A percentile compares a stretch with the other conserved stretches of the same genome.
Conservation (phyloP, 106 monocot genomes). For the Posidonia australis region DNA sequence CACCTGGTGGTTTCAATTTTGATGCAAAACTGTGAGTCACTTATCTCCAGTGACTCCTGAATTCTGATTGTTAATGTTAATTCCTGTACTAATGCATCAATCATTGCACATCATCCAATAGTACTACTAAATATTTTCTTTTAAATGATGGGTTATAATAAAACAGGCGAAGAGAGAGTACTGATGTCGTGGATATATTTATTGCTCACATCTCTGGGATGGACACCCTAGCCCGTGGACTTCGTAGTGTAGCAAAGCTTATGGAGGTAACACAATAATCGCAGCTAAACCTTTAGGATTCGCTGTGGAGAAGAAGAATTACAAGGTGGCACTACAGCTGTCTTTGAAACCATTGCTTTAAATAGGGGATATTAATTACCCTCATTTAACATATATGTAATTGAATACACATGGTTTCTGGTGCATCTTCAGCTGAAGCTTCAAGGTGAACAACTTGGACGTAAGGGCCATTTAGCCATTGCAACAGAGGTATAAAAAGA, state of each 20-base stretch:
- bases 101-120: no score
- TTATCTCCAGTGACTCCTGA: neutral
- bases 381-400: no score
- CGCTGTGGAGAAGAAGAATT: constrained; percentile 54
- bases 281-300: constrained; percentile 82
- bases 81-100: neutral
- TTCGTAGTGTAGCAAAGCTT: constrained; percentile 79
- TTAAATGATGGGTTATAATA: neutral
- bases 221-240: constrained; percentile 98
- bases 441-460: no score
- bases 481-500: no score
- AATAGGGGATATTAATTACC: no score
- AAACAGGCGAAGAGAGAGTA: constrained; percentile 85
- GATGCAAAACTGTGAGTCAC: constrained; percentile 80
- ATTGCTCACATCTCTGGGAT: constrained; percentile 91
- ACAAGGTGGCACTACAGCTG: constrained; percentile 42
- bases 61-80: neutral
- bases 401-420: no score
- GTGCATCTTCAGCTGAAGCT: no score
- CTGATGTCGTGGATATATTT: constrained; percentile 92
- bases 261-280: no score
- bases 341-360: neutral
- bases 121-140: no score
- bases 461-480: no score
- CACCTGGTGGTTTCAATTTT: constrained; percentile 98